Conservation (phyloP, 495 filamentous ascomycete species). For the Viridothelium virens region DNA sequence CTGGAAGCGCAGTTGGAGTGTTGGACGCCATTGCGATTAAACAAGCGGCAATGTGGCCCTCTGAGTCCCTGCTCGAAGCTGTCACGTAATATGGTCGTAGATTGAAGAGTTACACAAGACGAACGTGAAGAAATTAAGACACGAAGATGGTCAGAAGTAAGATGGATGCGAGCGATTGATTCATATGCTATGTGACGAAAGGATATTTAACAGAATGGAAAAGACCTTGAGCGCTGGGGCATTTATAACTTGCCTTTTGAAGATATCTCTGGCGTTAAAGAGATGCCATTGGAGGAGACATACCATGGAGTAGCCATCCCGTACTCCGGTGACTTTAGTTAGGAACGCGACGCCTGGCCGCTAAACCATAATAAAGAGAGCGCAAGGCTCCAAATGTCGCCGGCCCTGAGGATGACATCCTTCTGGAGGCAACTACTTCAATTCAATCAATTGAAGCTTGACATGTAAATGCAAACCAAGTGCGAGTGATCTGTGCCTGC, state of each 20-base stretch:
- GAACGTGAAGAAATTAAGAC: too few relatives aligned
- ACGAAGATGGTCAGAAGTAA: too few relatives aligned
- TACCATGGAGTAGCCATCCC: too few relatives aligned
- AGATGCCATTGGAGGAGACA: too few relatives aligned
- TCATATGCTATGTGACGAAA: too few relatives aligned
- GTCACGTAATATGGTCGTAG: neutral
- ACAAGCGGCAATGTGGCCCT: neutral
- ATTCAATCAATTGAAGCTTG: neutral
- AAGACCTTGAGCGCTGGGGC: too few relatives aligned
- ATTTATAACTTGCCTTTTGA: neutral
- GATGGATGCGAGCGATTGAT: too few relatives aligned
- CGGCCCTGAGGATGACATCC: neutral
- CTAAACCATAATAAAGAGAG: slow-evolving; percentile 1
- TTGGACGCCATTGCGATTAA: neutral
- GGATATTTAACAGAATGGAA: too few relatives aligned
- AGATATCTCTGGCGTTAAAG: too few relatives aligned
- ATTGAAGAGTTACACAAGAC: too few relatives aligned
- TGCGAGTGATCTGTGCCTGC: too few relatives aligned
- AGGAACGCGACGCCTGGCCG: neutral
- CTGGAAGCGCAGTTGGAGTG: slow-evolving; percentile 27
- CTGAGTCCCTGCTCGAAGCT: neutral
- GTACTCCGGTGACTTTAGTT: neutral
- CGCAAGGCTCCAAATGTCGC: neutral
- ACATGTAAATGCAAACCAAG: too few relatives aligned
- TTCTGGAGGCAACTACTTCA: neutral